Evolutionary conservation across 106 monocot species (phyloP), one percentile per base, ranked within the genome.

Genomic region (Hemerocallis citrina): DNA sequence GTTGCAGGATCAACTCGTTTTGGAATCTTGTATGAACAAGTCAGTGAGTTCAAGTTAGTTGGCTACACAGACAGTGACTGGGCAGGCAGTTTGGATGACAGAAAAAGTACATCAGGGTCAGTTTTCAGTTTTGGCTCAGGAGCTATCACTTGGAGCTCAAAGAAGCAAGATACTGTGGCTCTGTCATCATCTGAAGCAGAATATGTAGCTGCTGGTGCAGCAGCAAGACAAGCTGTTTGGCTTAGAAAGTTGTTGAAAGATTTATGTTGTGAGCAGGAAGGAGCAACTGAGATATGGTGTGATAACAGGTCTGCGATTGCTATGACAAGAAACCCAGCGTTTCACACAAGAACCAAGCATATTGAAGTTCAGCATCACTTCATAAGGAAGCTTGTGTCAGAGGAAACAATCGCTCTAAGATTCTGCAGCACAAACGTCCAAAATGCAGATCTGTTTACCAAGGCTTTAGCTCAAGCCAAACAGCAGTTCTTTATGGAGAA

Each of bases 151-250:
- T 76, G 65, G 76, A 58, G 6, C 13, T 65, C 50, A 33, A 70
- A 76, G 40, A 76, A 70, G 12, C 57, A 76, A 76, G 39, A 4
- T 1, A 59, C 9, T 3, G 34, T 30, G 1, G 7, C 43, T 23
- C 32, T 76, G 31, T 76, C 64, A 24, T 69, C 69, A 6, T 64
- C 50, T 1, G 33, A 70, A 44, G 70, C 41, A 9, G 51, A 76
- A 10, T 65, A 76, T n/a, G 43, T 64, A 22, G 47, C 39, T 5
- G 57, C 39, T 1, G 21, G 56, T 24, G 16, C 42, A 6, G 6
- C 54, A 2, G 15, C 39, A 15, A 50, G 57, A 42, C 69, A 76
- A 65, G 51, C 57, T 59, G 51, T 76, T 29, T 70, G 64, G 64
- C 30, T 76, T 24, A 55, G 62, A 16, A 25, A 49, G 38, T 38